These are phyloP conservation scores for Parastagonospora nodorum DNA, from an alignment of 2,329 filamentous ascomycete genomes.

Conservation along the genomic window DNA sequence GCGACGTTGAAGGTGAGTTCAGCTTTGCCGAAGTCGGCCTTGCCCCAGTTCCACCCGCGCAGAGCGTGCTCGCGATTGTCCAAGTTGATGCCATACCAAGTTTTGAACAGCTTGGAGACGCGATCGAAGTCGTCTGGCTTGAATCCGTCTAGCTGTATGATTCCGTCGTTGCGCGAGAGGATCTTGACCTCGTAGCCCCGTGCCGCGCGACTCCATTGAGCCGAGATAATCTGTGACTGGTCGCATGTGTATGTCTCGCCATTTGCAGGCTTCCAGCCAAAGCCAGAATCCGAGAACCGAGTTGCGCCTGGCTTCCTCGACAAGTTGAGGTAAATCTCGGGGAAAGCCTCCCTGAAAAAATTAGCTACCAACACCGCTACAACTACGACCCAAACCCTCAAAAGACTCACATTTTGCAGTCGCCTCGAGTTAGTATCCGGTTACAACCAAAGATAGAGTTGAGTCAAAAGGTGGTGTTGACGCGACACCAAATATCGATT, in stretches of 20 bases:
- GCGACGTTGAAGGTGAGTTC: slow-evolving; percentile 97
- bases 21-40: slow-evolving; percentile 93
- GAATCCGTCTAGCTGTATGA: slow-evolving; percentile 95
- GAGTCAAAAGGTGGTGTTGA: background rate
- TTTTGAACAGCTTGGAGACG: slow-evolving; percentile 90
- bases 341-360: slow-evolving; percentile 81
- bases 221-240: slow-evolving; percentile 78
- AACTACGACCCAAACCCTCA: background rate
- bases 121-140: slow-evolving; percentile 93
- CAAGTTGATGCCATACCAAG: slow-evolving; percentile 94
- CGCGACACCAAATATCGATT: slow-evolving; percentile 1
- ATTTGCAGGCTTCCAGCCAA: slow-evolving; percentile 90
- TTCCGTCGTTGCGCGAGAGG: slow-evolving; percentile 77
- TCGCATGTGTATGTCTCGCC: slow-evolving; percentile 95
- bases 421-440: background rate
- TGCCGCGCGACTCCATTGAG: slow-evolving; percentile 93
- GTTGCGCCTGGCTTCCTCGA: slow-evolving; percentile 92
- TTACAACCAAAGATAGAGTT: background rate
- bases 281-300: slow-evolving; percentile 89
- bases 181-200: slow-evolving; percentile 95
- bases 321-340: slow-evolving; percentile 94
- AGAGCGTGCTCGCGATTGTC: slow-evolving; percentile 93
- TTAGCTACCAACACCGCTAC: background rate
- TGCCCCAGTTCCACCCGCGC: slow-evolving; percentile 99
- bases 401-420: slow-evolving; percentile 6